Evolutionary conservation across 345 rosid genomes (phyloP), one percentile per base, ranked within the genome.

Genomic region (Trapa incisa): DNA sequence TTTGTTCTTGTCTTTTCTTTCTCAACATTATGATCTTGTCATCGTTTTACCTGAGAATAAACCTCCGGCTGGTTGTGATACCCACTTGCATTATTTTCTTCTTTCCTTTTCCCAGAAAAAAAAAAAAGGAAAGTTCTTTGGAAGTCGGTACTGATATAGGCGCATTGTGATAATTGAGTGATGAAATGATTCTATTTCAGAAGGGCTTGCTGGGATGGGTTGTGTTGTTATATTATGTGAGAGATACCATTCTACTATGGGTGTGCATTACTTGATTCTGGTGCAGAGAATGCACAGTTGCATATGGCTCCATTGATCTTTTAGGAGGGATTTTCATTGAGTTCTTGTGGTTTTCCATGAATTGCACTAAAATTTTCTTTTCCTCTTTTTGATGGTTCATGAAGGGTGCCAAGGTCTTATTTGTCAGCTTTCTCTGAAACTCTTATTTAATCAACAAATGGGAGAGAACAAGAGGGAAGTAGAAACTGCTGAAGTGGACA

Each of bases 401-500:
- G 1, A 41, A 41, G 43, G 4, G 43, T 3, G 3, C 54, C 17
- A 16, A 50, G 4, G 16, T 6, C 65, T 10, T 12, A 43, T 13
- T 2, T 64, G 32, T 64, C 29, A 64, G 22, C 47, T 3, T 38
- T 64, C 47, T 64, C 48, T 41, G 35, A 69, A 68, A 62, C 41
- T 14, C 48, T 64, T 13, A 16, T 48, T 36, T 61, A 37, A 48
- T 65, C 61, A 65, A 36, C 64, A 74, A 73, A 90, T 90, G 96
- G 87, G 80, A 68, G 84, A 79, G 53, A 65, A 72, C 71, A 83
- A 77, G 78, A 65, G 75, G 69, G 92, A 82, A 70, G 58, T 66
- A 39, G 95, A 86, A 71, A 79, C 73, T 66, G 97, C 86, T 75
- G 97, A 90, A 70, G 72, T 90, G 65, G 95, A 87, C 73, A 86